These are phyloP conservation scores for Begonia peltatifolia DNA, from an alignment of 306 rosid genomes.

Conservation along the genomic window DNA sequence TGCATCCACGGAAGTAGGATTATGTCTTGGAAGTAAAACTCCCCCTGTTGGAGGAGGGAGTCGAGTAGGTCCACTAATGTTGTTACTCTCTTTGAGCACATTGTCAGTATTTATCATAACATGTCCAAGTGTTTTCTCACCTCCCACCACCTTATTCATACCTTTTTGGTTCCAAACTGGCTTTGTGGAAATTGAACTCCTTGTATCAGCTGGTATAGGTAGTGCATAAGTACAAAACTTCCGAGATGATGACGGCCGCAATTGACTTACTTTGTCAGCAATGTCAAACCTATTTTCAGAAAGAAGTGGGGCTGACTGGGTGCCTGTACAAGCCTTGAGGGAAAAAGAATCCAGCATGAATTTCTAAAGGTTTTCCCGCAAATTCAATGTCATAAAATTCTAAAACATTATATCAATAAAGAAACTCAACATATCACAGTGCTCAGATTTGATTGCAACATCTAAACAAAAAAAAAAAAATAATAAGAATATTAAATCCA, in stretches of 20 bases:
- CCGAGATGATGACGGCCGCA: slow-evolving; percentile 60
- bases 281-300: slow-evolving; percentile 43
- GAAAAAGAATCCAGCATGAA: slow-evolving; percentile 31
- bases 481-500: no score
- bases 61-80: slow-evolving; percentile 27
- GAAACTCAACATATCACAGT: neutral
- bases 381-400: slow-evolving; percentile 10
- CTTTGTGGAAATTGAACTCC: slow-evolving; percentile 33
- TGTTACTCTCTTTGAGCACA: slow-evolving; percentile 71
- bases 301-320: slow-evolving; percentile 95
- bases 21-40: slow-evolving; percentile 21
- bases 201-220: slow-evolving; percentile 70
- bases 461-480: neutral
- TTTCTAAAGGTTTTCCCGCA: slow-evolving; percentile 62
- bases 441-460: neutral
- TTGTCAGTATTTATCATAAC: slow-evolving; percentile 26
- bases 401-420: neutral
- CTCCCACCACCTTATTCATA: slow-evolving; percentile 25
- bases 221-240: slow-evolving; percentile 47
- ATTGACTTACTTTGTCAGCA: slow-evolving; percentile 45
- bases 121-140: slow-evolving; percentile 30
- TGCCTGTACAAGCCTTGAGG: slow-evolving; percentile 34
- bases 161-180: slow-evolving; percentile 58
- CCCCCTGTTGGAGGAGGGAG: slow-evolving; percentile 60
- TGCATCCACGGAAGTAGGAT: slow-evolving; percentile 34